Evolutionary conservation across 768 basidiomycete species (phyloP), one percentile per base, ranked within the genome.

Genomic region (Rhodotorula kratochvilovae): DNA sequence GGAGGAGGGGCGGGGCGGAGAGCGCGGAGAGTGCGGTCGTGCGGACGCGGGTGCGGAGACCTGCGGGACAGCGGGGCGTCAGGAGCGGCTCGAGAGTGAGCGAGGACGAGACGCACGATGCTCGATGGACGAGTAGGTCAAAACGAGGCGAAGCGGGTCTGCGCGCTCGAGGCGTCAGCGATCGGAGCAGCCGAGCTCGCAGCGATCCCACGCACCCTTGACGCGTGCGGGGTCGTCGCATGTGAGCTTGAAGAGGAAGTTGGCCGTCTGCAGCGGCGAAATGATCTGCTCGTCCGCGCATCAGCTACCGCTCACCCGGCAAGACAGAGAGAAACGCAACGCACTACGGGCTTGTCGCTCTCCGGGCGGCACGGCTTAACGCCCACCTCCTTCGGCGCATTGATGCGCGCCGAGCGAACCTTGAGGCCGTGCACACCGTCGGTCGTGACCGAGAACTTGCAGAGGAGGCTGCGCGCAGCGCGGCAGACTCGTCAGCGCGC

Each of bases 371-470:
- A 82, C 80, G 63, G 84, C 84, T 70, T 68, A 61, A 68, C 70
- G 15, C 5, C 35, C 7, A 63, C 69, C 21, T 35, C 65, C 11
- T 19, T 27, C 1, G 68, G 61, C 5, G 70, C 71, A n/a, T 85
- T 83, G 31, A 92, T 81, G 25, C 82, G 81, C 0, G 86, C 88
- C 15, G 85, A 85, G 33, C 83, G 83, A 62, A 95, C 85, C 48
- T 91, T 88, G n/a, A 96, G 84, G 74, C 88, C 85, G 74, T 92
- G 89, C 70, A 86, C 84, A 31, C 87, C 88, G 56, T 89, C 88
- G 0, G 91, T 87, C 5, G 92, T 91, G 60, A 96, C 85, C 0
- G 90, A 92, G 78, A 95, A 98, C 78, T 89, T 90, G 7, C 91
- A 94, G 75, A 97, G 87, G 8, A 97, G 81, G 72, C 95, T 97